Base-by-base conservation (phyloP, 1,139 yeast genomes). In the Suhomyces wounanorum region DNA sequence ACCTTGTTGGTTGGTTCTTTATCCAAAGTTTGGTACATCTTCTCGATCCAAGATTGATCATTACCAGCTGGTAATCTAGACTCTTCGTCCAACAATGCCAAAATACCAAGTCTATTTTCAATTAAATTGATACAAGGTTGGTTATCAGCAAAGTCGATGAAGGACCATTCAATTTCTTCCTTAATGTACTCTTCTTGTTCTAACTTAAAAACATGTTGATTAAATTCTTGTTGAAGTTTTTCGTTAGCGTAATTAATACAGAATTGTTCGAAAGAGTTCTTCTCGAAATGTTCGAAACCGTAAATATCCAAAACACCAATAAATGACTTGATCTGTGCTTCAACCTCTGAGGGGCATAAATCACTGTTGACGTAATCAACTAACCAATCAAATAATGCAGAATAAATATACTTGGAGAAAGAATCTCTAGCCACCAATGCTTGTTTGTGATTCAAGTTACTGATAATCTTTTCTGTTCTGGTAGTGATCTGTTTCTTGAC, bases 171-270 rank as follows among this genome's bases (percentile, higher is more conserved):
- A 57, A 94, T 92, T 63, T 92, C 89, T 74, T 94, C 99, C 53
- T 82, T 82, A 45, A 91, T 79, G 67, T 94, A 94, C 65, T 94
- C 97, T 66, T 92, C 97, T 75, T 94, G 98, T 66, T 94, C 99
- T 56, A 94, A 80, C 67, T 92, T 94, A 79, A 94, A 94, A 45
- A 94, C 98, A 66, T 94, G 98, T 69, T 92, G 98, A 65, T 92
- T 94, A 70, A 94, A 94, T 67, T 92, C 98, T 71, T 94, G 99
- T 70, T 94, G 99, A 60, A 94, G 79, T 71, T 94, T 94, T 73
- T 94, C 99, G 69, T 94, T 94, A 47, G 99, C 98, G 68, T 94
- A 94, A 67, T 94, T 94, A 72, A 94, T 94, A 73, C 99, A 94
- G 70, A 94, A 92, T 68, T 94, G 99, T 72, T 94, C 99, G 63